Conservation (phyloP, 306 rosid species). For the Herpetospermum pedunculosum region DNA sequence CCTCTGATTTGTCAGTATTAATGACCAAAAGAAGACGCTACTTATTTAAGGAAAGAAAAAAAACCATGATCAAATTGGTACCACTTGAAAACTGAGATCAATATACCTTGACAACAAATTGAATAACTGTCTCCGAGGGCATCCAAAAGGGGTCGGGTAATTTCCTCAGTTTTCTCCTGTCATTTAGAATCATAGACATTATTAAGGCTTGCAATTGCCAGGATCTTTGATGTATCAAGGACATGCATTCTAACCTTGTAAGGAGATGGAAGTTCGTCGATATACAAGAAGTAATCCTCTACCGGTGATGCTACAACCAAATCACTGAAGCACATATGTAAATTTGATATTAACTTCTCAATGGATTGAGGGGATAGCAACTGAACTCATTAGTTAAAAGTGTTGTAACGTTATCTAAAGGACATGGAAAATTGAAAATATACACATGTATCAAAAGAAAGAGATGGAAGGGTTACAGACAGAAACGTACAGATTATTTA, state of each 20-base stretch:
- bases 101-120: conserved; percentile 72
- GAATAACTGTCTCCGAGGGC: conserved; percentile 85
- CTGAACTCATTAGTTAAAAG: not conserved
- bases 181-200: conserved; percentile 11
- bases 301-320: conserved; percentile 91
- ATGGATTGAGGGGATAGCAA: not conserved
- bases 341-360: conserved; percentile 2
- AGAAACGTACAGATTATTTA: conserved; percentile 74
- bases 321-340: conserved; percentile 51
- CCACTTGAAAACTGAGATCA: conserved; percentile 1
- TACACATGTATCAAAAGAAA: not conserved
- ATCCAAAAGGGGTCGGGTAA: conserved; percentile 66
- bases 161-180: conserved; percentile 65
- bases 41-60: not conserved
- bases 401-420: not conserved
- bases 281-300: conserved; percentile 83
- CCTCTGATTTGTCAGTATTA: not conserved
- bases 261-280: conserved; percentile 52
- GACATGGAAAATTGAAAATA: not conserved
- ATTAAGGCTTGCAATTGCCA: not conserved
- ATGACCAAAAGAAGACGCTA: not conserved
- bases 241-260: conserved; percentile 45
- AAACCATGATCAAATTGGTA: not conserved
- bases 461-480: not conserved
- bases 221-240: conserved; percentile 1